Evolutionary conservation across 2,329 filamentous ascomycete species (phyloP), one percentile per base, ranked within the genome.

Genomic region (Cercospora brassicicola): DNA sequence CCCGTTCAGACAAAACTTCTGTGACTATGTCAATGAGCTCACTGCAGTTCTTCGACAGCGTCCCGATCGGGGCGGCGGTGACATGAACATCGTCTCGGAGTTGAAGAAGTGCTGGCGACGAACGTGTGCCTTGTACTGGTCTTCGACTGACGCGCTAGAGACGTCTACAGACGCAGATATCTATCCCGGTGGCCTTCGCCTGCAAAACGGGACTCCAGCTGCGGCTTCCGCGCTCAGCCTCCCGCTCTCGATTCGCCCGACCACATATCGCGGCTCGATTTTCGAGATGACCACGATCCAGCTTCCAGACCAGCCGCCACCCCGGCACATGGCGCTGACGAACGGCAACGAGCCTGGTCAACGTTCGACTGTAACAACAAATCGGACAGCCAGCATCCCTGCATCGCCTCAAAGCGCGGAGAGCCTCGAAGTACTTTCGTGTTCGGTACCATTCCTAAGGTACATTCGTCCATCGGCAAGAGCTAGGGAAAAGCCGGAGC

Each of bases 61-160:
- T 62, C 77, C 81, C 62, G 83, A 84, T 70, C 82, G 84, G 53
- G 86, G 87, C 36, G 84, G 82, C 63, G 89, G 88, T 59, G 88
- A 90, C 74, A 79, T 96, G 67, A 97, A 97, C 79, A 96, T 98
- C 72, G 84, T 99, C 39, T 89, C 91, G 31, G 95, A 99, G 79
- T 83, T 99, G 70, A 99, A 99, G 79, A 96, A 97, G 78, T 98
- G 95, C 78, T 99, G 95, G 95, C 90, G 94, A 78, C 88, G 94
- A 62, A 92, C 95, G 20, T 98, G 94, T 78, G 89, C 91, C 0
- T 82, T 94, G 65, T 97, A 94, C 78, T 99, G 95, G 94, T 92
- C 96, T 70, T 87, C 86, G 0, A 83, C 88, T 0, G 88, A 92
- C 57, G 89, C 89, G 39, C 85, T 70, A 26, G 73, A 75, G 23